Percentiles rank a stretch among this genome's conserved stretches.
phyloP scores from a whole-genome alignment of 495 filamentous ascomycete genomes.

The Hypoxylon trugodes region DNA sequence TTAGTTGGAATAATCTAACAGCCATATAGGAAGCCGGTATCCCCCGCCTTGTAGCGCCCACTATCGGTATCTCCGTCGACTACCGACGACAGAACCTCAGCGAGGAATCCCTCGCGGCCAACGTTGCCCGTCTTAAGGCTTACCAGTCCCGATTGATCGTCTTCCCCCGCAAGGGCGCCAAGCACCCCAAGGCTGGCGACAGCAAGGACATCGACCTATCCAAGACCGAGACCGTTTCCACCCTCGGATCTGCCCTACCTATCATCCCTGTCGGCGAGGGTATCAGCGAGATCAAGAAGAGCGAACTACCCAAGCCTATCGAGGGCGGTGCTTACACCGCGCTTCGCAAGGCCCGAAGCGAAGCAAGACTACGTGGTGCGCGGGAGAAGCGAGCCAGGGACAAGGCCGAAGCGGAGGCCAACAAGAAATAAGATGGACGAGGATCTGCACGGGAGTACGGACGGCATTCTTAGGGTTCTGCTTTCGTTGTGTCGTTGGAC shows the following conservation, averaged over 20 bases:
- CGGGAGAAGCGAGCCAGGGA: slow-evolving; percentile 93
- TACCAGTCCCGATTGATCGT: slow-evolving; percentile 95
- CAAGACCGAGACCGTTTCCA: slow-evolving; percentile 72
- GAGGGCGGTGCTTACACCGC: slow-evolving; percentile 83
- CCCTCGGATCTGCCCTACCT: slow-evolving; percentile 68
- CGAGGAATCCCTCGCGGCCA: slow-evolving; percentile 88
- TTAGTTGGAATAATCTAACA: slow-evolving; percentile 34
- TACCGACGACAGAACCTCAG: slow-evolving; percentile 95
- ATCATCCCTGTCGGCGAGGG: slow-evolving; percentile 71
- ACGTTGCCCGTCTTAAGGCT: slow-evolving; percentile 94
- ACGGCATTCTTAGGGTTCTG: slow-evolving; percentile 54
- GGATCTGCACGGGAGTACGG: slow-evolving; percentile 47
- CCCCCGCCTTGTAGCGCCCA: slow-evolving; percentile 90
- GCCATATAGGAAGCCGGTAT: slow-evolving; percentile 86
- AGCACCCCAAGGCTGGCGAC: slow-evolving; percentile 85
- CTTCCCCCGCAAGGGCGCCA: slow-evolving; percentile 94
- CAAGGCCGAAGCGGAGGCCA: slow-evolving; percentile 87
- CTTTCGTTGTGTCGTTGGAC: slow-evolving; percentile 51
- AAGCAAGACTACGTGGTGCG: slow-evolving; percentile 79
- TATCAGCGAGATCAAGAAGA: slow-evolving; percentile 81
- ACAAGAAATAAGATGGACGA: slow-evolving; percentile 83
- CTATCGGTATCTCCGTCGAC: slow-evolving; percentile 97
- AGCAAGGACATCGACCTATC: slow-evolving; percentile 86
- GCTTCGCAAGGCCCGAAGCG: slow-evolving; percentile 84
- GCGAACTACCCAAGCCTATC: slow-evolving; percentile 76